Evolutionary conservation across 768 basidiomycete genomes (phyloP).

Genomic region (Megacollybia marginata): DNA sequence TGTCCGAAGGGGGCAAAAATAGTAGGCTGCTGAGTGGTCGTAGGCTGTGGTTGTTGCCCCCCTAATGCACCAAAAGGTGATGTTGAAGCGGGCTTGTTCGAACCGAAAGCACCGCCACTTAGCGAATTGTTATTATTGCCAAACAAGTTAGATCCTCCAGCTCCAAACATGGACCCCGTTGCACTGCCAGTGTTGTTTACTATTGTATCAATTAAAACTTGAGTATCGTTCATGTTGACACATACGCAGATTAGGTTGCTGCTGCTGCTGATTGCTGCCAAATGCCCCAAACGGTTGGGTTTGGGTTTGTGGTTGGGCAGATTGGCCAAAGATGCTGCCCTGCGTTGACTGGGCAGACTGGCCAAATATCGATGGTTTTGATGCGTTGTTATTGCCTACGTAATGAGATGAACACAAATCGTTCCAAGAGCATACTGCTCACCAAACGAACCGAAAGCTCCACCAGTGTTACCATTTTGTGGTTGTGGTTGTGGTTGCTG

Average conservation of each 20-base stretch:
- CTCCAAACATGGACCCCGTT: neutral
- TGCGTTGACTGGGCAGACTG: conserved; percentile 32
- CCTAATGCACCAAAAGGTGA: conserved; percentile 35
- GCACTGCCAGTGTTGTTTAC: too few relatives aligned
- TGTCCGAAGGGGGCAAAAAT: conserved; percentile 50
- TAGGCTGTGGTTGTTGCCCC: conserved; percentile 27
- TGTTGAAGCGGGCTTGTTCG: conserved; percentile 30
- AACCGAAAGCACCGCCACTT: neutral
- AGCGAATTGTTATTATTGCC: conserved; percentile 16
- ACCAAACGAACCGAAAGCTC: conserved; percentile 23
- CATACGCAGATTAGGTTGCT: conserved; percentile 16
- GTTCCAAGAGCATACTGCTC: neutral
- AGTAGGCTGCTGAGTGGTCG: conserved; percentile 21
- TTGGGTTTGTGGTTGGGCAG: conserved; percentile 6
- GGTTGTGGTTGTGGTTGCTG: conserved; percentile 14
- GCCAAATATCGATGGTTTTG: conserved; percentile 45
- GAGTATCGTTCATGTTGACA: neutral
- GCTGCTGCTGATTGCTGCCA: conserved; percentile 28
- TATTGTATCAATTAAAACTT: too few relatives aligned
- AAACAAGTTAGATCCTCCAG: conserved; percentile 20
- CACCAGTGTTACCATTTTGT: conserved; percentile 23
- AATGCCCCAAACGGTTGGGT: conserved; percentile 16
- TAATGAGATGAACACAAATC: neutral
- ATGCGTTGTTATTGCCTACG: conserved; percentile 23
- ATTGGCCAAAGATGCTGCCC: conserved; percentile 13